Percentiles rank a stretch among this genome's conserved stretches.
phyloP scores from a whole-genome alignment of 2,329 filamentous ascomycete species.

The Fusarium caatingaense region DNA sequence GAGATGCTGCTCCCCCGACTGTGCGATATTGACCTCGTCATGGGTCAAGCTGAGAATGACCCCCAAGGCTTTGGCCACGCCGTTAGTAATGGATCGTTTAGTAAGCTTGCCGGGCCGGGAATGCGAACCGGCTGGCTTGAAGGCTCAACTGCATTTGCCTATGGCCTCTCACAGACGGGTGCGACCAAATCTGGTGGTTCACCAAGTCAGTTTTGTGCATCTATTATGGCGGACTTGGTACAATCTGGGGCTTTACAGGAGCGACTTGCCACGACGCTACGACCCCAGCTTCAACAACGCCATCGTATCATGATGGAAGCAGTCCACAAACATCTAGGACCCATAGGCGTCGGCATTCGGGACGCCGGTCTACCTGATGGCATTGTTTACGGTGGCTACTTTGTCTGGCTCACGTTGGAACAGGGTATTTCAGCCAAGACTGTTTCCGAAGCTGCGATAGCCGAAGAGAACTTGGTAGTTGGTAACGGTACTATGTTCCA shows the following conservation, averaged over 20 bases:
- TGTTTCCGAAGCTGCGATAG: slow-evolving; percentile 67
- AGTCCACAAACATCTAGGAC: slow-evolving; percentile 68
- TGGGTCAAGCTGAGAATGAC: slow-evolving; percentile 65
- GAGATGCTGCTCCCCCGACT: slow-evolving; percentile 76
- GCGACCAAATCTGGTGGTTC: slow-evolving; percentile 68
- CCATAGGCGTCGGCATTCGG: slow-evolving; percentile 66
- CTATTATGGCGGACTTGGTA: slow-evolving; percentile 63
- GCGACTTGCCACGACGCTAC: slow-evolving; percentile 57
- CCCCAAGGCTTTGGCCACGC: slow-evolving; percentile 75
- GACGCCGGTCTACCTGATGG: slow-evolving; percentile 54
- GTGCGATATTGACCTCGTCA: slow-evolving; percentile 78
- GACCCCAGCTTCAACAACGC: slow-evolving; percentile 60
- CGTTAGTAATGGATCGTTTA: slow-evolving; percentile 89
- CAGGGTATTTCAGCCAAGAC: slow-evolving; percentile 60
- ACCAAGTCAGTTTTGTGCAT: slow-evolving; percentile 66
- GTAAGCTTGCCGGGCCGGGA: slow-evolving; percentile 86
- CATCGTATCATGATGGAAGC: slow-evolving; percentile 66
- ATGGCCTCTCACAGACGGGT: slow-evolving; percentile 65
- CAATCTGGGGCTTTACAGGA: slow-evolving; percentile 55
- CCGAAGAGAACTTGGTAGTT: slow-evolving; percentile 74
- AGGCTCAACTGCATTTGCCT: slow-evolving; percentile 66
- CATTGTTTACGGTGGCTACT: slow-evolving; percentile 80
- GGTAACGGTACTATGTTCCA: slow-evolving; percentile 78
- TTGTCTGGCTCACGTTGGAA: slow-evolving; percentile 81
- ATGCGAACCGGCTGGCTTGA: slow-evolving; percentile 90